These are phyloP conservation scores for Ceriops tagal DNA, from an alignment of 345 rosid species.

Conservation along the genomic window DNA sequence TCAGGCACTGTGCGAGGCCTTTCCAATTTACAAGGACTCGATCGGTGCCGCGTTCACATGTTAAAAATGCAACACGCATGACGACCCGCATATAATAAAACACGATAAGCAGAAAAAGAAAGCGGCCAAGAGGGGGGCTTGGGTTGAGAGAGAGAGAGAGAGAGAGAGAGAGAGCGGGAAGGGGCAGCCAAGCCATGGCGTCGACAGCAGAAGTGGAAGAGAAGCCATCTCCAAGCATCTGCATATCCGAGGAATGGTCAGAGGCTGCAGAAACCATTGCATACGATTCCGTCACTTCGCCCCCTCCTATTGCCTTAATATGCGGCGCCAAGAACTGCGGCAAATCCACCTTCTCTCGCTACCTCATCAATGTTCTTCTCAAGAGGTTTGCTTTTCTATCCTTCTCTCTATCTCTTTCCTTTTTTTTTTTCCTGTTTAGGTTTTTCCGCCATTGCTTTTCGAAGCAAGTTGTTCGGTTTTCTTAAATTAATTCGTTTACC, in stretches of 20 bases:
- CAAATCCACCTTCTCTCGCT: conserved; percentile 82
- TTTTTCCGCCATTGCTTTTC: no score
- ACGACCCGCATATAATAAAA: background rate
- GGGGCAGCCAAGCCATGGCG: conserved; percentile 16
- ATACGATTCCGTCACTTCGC: conserved; percentile 34
- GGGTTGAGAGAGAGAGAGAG: no score
- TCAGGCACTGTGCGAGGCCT: no score
- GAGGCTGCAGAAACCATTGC: conserved; percentile 60
- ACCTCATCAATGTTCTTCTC: conserved; percentile 70
- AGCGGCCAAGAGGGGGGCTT: background rate
- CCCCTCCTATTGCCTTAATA: conserved; percentile 48
- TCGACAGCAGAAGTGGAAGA: conserved; percentile 33
- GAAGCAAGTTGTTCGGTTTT: no score
- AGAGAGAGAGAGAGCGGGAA: background rate
- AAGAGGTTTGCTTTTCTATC: conserved; percentile 37
- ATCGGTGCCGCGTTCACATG: no score
- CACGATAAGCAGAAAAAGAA: background rate
- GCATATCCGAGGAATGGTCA: conserved; percentile 68
- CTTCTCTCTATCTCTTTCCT: background rate
- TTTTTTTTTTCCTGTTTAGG: no score
- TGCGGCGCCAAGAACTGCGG: conserved; percentile 90
- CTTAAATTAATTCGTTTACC: no score
- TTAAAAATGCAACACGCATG: background rate
- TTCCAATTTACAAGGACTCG: no score
- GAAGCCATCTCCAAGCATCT: conserved; percentile 39